Conservation (phyloP, 768 basidiomycete species). For the Suillus luteus region DNA sequence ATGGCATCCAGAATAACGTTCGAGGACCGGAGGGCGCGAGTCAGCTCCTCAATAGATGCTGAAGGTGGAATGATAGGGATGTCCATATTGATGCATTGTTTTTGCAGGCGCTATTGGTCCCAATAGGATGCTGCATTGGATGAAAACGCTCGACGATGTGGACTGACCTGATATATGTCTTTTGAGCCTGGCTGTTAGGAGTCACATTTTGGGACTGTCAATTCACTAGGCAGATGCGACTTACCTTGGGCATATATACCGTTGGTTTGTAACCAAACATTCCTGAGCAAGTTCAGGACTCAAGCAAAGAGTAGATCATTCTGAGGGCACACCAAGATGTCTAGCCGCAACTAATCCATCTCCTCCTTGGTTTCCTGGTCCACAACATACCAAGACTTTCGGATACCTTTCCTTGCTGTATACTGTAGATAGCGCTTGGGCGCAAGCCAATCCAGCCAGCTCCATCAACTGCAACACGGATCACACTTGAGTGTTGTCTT, state of each 20-base stretch:
- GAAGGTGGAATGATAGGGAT: slow-evolving; percentile 70
- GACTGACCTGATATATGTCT: slow-evolving; percentile 80
- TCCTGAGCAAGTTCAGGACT: slow-evolving; percentile 42
- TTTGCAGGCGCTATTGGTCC: slow-evolving; percentile 66
- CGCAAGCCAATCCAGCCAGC: slow-evolving; percentile 92
- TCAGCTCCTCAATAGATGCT: slow-evolving; percentile 46
- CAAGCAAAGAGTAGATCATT: not conserved
- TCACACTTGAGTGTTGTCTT: not conserved
- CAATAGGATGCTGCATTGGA: not conserved
- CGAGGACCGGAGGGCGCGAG: slow-evolving; percentile 52
- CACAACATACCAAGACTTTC: slow-evolving; percentile 91
- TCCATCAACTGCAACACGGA: slow-evolving; percentile 77
- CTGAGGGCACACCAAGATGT: slow-evolving; percentile 68
- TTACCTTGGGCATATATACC: slow-evolving; percentile 92
- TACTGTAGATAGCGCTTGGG: slow-evolving; percentile 79
- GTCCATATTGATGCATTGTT: slow-evolving; percentile 86
- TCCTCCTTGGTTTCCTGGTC: slow-evolving; percentile 96
- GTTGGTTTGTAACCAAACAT: slow-evolving; percentile 92
- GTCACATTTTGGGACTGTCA: not conserved
- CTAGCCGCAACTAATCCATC: slow-evolving; percentile 97
- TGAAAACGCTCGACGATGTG: not conserved
- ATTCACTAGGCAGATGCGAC: not conserved
- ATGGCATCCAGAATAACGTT: slow-evolving; percentile 94
- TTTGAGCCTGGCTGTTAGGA: slow-evolving; percentile 79
- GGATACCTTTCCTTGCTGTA: slow-evolving; percentile 70